A percentile compares a stretch with the other conserved stretches of the same genome.
Conservation (phyloP, 306 rosid species). For the Cicer chorassanicum region DNA sequence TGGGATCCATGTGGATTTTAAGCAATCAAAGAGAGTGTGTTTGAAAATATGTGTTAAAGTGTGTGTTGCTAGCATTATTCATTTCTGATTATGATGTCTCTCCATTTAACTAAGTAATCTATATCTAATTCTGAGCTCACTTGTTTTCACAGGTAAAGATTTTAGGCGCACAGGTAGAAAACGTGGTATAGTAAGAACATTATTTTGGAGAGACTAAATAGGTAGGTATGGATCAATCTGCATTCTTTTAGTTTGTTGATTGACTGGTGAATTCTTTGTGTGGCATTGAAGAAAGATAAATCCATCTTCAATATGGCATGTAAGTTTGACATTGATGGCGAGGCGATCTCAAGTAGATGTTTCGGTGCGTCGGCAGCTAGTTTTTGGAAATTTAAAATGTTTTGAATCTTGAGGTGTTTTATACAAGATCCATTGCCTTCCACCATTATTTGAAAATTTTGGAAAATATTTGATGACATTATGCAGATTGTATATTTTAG, state of each 20-base stretch:
- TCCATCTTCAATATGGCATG: constrained; percentile 16
- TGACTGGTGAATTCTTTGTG: constrained; percentile 34
- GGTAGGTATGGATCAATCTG: constrained; percentile 35
- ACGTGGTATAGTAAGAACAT: constrained; percentile 35
- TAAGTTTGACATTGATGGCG: constrained; percentile 42
- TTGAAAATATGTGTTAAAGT: too few relatives aligned
- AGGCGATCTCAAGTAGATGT: constrained; percentile 21
- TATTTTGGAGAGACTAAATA: constrained; percentile 47
- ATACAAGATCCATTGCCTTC: background rate
- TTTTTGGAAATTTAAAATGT: background rate
- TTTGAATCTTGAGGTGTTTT: background rate
- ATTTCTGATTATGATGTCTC: background rate
- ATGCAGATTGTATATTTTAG: constrained; percentile 7
- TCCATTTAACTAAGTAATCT: constrained; percentile 13
- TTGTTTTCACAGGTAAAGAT: constrained; percentile 46
- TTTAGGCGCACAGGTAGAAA: constrained; percentile 40
- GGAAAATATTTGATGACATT: constrained; percentile 7
- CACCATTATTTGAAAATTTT: constrained; percentile 30
- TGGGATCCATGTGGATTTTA: too few relatives aligned
- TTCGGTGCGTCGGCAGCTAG: constrained; percentile 9
- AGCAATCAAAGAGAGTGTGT: too few relatives aligned
- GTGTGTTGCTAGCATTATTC: too few relatives aligned
- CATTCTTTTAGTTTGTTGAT: constrained; percentile 12
- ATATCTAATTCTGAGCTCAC: constrained; percentile 28
- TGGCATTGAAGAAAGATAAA: constrained; percentile 17